Evolutionary conservation across 2,329 filamentous ascomycete species (phyloP).

Genomic region (Camillea tinctor): DNA sequence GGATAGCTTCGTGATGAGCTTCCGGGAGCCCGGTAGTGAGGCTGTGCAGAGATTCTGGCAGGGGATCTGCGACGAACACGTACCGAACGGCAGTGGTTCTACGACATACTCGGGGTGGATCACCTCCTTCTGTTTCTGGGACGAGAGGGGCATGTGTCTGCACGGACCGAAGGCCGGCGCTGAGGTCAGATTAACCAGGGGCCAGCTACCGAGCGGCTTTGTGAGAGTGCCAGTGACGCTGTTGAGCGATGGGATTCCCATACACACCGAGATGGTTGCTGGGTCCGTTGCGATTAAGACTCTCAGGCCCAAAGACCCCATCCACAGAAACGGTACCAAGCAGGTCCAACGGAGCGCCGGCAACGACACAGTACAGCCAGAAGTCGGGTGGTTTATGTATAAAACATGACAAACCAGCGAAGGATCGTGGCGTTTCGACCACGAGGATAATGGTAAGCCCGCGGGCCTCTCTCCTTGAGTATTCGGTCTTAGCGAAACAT

Average conservation of each 20-base stretch:
- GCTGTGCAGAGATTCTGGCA: slow-evolving; percentile 28
- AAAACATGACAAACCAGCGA: slow-evolving; percentile 14
- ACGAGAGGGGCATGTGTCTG: slow-evolving; percentile 24
- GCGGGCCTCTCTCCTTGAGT: background rate
- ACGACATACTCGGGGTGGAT: slow-evolving; percentile 34
- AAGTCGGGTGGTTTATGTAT: slow-evolving; percentile 34
- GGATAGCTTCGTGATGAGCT: slow-evolving; percentile 26
- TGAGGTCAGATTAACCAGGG: slow-evolving; percentile 19
- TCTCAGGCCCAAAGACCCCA: slow-evolving; percentile 13
- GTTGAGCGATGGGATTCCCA: slow-evolving; percentile 22
- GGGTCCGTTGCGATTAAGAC: slow-evolving; percentile 29
- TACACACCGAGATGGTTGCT: slow-evolving; percentile 31
- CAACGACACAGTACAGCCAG: slow-evolving; percentile 30
- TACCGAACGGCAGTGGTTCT: slow-evolving; percentile 29
- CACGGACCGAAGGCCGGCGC: slow-evolving; percentile 16
- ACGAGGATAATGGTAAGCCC: slow-evolving; percentile 19
- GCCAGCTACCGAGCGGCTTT: slow-evolving; percentile 31
- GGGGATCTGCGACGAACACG: slow-evolving; percentile 26
- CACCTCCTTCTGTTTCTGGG: slow-evolving; percentile 35
- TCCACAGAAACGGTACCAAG: slow-evolving; percentile 3
- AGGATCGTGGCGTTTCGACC: slow-evolving; percentile 5
- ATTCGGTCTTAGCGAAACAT: background rate
- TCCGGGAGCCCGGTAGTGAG: slow-evolving; percentile 23
- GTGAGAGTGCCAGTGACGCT: slow-evolving; percentile 29
- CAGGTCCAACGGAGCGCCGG: slow-evolving; percentile 7